Base-by-base conservation (phyloP, 305 asterid species). In the Plantago rigida region DNA sequence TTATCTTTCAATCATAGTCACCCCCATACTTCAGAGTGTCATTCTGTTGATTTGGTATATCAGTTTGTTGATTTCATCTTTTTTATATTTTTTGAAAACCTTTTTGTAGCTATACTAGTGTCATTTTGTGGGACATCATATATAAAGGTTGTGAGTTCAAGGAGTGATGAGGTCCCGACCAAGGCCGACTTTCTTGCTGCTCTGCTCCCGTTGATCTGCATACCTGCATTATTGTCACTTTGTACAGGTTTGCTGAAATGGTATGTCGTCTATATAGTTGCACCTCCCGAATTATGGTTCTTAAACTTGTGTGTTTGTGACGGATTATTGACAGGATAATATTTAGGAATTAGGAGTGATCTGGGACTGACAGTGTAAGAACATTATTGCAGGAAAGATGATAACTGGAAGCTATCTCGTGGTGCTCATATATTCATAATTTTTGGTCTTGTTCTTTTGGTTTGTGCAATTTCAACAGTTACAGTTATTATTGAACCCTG, bases 181-280 rank as follows among this genome's bases (percentile, higher is more conserved):
- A 78, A 85, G 74, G 75, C 86, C 19, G 99, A 93, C 78, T 93
- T 93, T 74, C 93, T 93, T 11, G 99, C 89, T 55, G 95, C 99
- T 50, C 77, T 93, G 73, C 95, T 93, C 75, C 99, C 97, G 17
- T 79, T 93, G 82, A 79, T 87, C 68, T 93, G 99, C 82, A 84
- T 84, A 70, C 97, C 99, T 10, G 99, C 99, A 29, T 59, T 93
- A 45, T 68, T 93, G 65, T 83, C 94, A 47, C 85, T 93, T 51
- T 84, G 84, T 64, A 72, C 91, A 62, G 99, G 99, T 71, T 79
- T 93, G 71, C 83, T 89, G 50, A 93, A 93, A 80, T 93, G 99
- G 99, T 93, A 77, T 13, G 90, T 71, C 56, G 54, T 77, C 49
- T 73, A 14, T 48, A 59, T 49, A 47, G 70, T 62, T 61, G 61